Conservation (phyloP, 257 asterid species). For the Eucommia ulmoides region DNA sequence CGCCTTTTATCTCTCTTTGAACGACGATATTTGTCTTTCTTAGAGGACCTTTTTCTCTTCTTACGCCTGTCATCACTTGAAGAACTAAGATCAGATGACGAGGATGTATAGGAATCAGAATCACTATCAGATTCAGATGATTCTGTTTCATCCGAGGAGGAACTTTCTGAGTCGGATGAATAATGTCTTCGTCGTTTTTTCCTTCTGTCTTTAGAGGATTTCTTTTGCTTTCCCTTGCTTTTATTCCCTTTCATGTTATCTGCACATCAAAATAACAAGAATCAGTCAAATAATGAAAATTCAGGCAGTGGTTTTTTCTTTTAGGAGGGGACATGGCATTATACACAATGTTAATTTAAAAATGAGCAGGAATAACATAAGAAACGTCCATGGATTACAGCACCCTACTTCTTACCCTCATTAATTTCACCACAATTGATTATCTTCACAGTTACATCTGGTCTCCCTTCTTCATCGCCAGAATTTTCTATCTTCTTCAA, state of each 20-base stretch:
- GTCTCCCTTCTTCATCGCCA: conserved; percentile 80
- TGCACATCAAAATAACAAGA: neutral
- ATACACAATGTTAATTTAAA: neutral
- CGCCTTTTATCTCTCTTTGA: conserved; percentile 60
- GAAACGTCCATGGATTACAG: neutral
- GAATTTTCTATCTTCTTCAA: conserved; percentile 81
- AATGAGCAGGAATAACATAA: neutral
- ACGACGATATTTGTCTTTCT: conserved; percentile 58
- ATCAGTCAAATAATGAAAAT: neutral
- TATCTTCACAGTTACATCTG: conserved; percentile 85
- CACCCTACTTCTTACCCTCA: conserved; percentile 41
- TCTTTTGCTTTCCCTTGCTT: conserved; percentile 70
- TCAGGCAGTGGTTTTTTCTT: neutral
- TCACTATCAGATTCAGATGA: conserved; percentile 84
- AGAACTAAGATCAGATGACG: conserved; percentile 71
- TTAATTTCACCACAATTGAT: conserved; percentile 75
- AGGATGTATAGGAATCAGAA: conserved; percentile 48
- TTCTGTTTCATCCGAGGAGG: conserved; percentile 56
- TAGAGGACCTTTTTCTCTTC: conserved; percentile 71
- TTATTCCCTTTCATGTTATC: neutral
- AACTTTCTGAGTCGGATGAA: conserved; percentile 80
- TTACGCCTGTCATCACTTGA: conserved; percentile 70
- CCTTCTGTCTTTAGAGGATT: conserved; percentile 57
- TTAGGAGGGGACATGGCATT: neutral
- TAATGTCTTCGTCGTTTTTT: conserved; percentile 62